A percentile compares a stretch with the other conserved stretches of the same genome.
phyloP scores from a whole-genome alignment of 2,329 filamentous ascomycete species.

The Neonectria magnoliae region DNA sequence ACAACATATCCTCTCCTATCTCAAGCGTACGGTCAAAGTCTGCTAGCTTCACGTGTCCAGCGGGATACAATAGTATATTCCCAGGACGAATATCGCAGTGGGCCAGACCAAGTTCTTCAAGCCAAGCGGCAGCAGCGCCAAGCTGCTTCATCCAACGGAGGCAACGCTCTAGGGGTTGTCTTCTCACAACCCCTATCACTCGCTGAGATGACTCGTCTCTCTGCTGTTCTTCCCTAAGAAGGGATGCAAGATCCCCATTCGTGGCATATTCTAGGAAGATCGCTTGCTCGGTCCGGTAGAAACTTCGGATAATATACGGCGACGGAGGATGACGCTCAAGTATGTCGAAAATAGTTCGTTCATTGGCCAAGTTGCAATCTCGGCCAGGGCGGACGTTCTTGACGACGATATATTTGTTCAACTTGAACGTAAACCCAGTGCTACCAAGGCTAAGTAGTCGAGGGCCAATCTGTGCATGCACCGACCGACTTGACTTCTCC shows the following conservation, averaged over 20 bases:
- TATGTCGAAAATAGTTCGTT: conserved; percentile 19
- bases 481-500: neutral
- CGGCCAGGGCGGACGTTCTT: conserved; percentile 22
- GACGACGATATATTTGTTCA: conserved; percentile 21
- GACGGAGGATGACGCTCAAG: conserved; percentile 20
- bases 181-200: conserved; percentile 16
- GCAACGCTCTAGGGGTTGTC: conserved; percentile 8
- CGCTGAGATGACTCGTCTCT: conserved; percentile 7
- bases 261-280: conserved; percentile 25
- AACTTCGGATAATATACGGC: conserved; percentile 24
- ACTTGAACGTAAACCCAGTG: conserved; percentile 22
- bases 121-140: conserved; percentile 20
- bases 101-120: conserved; percentile 19
- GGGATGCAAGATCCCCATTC: conserved; percentile 6
- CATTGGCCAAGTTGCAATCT: conserved; percentile 2
- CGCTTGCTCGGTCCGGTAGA: conserved; percentile 8
- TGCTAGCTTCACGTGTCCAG: conserved; percentile 15
- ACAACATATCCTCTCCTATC: neutral
- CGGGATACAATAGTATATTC: conserved; percentile 17
- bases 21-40: conserved; percentile 18
- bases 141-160: conserved; percentile 24
- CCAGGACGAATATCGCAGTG: conserved; percentile 24
- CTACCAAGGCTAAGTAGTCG: conserved; percentile 22
- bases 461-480: neutral
- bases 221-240: conserved; percentile 15